phyloP scores from a whole-genome alignment of 148 eudicot genomes.

The Polygonum aviculare region DNA sequence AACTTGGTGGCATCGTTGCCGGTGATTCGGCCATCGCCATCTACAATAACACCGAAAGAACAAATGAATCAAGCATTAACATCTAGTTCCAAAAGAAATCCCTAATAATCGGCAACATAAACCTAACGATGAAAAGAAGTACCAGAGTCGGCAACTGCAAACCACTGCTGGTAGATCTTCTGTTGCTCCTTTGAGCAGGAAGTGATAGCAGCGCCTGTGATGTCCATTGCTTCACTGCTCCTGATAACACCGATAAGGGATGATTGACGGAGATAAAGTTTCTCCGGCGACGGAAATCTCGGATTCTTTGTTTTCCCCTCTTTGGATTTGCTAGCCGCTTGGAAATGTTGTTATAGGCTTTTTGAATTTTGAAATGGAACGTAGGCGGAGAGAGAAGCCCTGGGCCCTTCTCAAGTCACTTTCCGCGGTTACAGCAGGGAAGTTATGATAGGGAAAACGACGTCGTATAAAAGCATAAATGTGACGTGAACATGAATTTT shows the following conservation, averaged over 20 bases:
- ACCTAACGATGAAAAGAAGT: background rate
- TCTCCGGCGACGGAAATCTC: background rate
- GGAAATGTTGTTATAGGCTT: background rate
- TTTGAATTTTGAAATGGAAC: background rate
- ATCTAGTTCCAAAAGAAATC: background rate
- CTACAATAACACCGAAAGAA: conserved; percentile 18
- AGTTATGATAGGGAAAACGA: background rate
- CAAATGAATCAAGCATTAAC: background rate
- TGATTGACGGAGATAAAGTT: background rate
- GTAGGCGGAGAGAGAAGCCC: background rate
- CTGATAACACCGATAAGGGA: background rate
- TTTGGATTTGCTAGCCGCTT: background rate
- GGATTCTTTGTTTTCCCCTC: too few species aligned
- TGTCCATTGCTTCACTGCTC: background rate
- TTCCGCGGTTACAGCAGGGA: background rate
- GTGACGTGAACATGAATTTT: background rate
- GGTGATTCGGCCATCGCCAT: conserved; percentile 70
- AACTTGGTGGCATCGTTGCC: conserved; percentile 74
- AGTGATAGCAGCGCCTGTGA: background rate
- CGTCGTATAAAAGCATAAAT: background rate
- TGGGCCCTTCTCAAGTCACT: background rate
- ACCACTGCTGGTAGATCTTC: conserved; percentile 68
- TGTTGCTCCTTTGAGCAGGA: conserved; percentile 51
- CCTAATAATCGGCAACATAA: background rate
- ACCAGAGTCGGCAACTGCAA: conserved; percentile 70